phyloP scores from a whole-genome alignment of 768 basidiomycete species.

The Tricholoma flavovirens region DNA sequence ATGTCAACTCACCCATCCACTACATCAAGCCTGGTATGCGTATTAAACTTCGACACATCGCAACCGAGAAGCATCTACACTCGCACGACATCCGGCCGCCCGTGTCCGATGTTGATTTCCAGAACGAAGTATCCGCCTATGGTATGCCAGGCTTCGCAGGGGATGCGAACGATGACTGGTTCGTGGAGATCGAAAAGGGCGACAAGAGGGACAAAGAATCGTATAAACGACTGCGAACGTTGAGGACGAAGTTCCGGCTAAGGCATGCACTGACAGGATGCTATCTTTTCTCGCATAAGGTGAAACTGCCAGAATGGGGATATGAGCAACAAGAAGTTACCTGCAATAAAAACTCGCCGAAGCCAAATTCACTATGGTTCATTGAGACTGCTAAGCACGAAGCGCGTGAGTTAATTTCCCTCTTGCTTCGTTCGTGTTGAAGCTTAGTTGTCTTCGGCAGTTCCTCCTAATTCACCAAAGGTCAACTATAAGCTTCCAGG shows the following conservation, averaged over 20 bases:
- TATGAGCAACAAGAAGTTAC: constrained; percentile 99
- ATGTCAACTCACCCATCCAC: constrained; percentile 45
- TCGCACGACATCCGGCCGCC: constrained; percentile 94
- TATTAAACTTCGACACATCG: constrained; percentile 76
- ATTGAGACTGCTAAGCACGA: constrained; percentile 82
- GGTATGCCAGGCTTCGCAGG: constrained; percentile 82
- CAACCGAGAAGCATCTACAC: constrained; percentile 84
- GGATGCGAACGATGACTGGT: constrained; percentile 92
- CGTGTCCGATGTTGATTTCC: constrained; percentile 96
- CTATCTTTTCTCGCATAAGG: constrained; percentile 96
- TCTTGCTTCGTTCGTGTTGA: background rate
- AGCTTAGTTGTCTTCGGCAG: constrained; percentile 34
- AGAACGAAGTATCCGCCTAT: constrained; percentile 96
- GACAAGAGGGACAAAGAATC: constrained; percentile 62
- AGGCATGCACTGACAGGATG: constrained; percentile 86
- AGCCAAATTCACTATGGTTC: constrained; percentile 88
- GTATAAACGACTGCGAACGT: constrained; percentile 63
- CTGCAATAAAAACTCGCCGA: constrained; percentile 95
- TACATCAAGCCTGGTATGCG: constrained; percentile 62
- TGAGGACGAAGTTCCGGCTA: constrained; percentile 78
- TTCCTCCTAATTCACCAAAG: constrained; percentile 62
- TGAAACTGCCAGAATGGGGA: constrained; percentile 96
- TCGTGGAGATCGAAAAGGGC: constrained; percentile 77
- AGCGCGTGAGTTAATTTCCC: constrained; percentile 42
- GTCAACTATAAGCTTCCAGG: constrained; percentile 90